Conservation (phyloP, 2,329 filamentous ascomycete species). For the Scedosporium minutisporum region DNA sequence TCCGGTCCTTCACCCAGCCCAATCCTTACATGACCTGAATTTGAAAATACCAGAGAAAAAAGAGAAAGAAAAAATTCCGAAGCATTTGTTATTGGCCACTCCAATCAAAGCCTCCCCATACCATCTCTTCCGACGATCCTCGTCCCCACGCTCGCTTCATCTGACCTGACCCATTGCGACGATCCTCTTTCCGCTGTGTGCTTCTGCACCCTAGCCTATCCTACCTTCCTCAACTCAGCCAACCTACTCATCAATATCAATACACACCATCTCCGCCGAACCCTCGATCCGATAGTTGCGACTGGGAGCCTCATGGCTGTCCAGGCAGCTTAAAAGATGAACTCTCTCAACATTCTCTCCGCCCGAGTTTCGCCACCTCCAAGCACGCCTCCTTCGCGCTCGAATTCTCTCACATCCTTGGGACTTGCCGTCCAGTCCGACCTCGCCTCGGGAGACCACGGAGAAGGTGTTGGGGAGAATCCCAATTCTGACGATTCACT, state of each 20-base stretch:
- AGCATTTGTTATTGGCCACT: neutral
- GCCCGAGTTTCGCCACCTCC: constrained; percentile 62
- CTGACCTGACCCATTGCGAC: neutral
- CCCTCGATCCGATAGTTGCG: neutral
- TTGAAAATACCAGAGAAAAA: no score
- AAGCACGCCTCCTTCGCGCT: constrained; percentile 46
- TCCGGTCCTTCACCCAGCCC: neutral
- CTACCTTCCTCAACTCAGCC: neutral
- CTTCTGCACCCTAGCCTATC: neutral
- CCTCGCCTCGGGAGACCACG: constrained; percentile 9
- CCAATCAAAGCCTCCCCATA: neutral
- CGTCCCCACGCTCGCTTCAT: neutral
- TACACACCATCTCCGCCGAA: neutral
- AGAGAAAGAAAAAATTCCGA: neutral
- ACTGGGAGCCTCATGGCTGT: constrained; percentile 41
- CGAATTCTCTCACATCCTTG: constrained; percentile 49
- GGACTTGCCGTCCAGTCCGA: constrained; percentile 34
- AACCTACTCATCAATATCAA: no score
- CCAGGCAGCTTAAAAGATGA: constrained; percentile 56
- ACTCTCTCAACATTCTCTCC: constrained; percentile 91
- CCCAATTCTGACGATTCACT: neutral
- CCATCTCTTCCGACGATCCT: neutral
- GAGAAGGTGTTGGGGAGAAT: neutral
- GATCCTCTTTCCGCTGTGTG: neutral
- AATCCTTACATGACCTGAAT: neutral